phyloP scores from a whole-genome alignment of 2,329 filamentous ascomycete species.

The Penicillium sp. region DNA sequence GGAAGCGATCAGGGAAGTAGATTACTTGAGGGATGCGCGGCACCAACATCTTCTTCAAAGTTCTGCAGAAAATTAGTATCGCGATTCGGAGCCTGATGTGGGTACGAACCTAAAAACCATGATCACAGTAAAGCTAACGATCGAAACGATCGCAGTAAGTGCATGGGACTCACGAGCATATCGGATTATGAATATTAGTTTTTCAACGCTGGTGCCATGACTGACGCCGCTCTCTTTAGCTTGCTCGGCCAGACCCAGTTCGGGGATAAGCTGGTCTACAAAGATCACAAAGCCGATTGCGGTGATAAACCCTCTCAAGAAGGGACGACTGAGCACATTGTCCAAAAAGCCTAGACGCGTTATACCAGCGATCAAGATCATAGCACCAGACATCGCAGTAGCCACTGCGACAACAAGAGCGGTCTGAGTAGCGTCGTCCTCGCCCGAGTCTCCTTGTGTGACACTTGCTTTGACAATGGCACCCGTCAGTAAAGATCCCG shows the following conservation, averaged over 20 bases:
- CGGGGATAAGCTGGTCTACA: constrained; percentile 88
- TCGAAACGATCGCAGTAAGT: constrained; percentile 72
- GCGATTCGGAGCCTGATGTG: neutral
- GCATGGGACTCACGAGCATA: constrained; percentile 65
- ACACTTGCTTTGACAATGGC: constrained; percentile 77
- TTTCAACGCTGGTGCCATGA: constrained; percentile 83
- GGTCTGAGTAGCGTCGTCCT: constrained; percentile 67
- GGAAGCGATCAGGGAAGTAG: constrained; percentile 85
- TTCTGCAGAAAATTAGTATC: constrained; percentile 48
- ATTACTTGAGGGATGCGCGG: constrained; percentile 74
- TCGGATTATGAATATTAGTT: constrained; percentile 71
- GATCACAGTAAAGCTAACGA: constrained; percentile 77
- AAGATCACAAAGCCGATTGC: constrained; percentile 96
- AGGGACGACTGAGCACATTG: constrained; percentile 87
- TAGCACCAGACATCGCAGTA: constrained; percentile 79
- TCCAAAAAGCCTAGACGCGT: constrained; percentile 88
- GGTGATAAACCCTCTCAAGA: constrained; percentile 91
- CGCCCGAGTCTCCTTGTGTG: constrained; percentile 60
- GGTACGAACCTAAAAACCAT: constrained; percentile 74
- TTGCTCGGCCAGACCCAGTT: constrained; percentile 69
- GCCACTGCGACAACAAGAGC: constrained; percentile 83
- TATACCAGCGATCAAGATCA: constrained; percentile 82
- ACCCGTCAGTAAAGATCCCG: constrained; percentile 84
- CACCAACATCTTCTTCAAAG: constrained; percentile 75
- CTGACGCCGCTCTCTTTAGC: constrained; percentile 61